Evolutionary conservation across 208 protist species (phyloP).

Genomic region (Crithidia sp.): DNA sequence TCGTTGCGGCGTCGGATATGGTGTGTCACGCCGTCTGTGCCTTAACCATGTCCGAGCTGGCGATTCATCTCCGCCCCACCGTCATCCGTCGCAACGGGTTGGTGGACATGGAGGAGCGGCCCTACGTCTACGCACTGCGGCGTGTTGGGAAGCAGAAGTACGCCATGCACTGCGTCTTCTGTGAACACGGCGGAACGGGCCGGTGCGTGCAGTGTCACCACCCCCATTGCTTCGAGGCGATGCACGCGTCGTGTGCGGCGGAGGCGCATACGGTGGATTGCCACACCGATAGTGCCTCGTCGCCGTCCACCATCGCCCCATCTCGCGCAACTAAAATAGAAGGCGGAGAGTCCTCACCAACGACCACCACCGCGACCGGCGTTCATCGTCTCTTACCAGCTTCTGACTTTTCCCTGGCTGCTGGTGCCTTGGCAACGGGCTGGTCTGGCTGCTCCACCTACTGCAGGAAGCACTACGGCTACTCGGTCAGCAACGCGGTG

Average conservation of each 20-base stretch:
- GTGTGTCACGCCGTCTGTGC: constrained; percentile 73
- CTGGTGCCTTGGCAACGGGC: neutral
- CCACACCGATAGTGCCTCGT: constrained; percentile 20
- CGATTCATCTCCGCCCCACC: constrained; percentile 36
- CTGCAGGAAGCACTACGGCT: constrained; percentile 68
- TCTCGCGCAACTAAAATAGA: too few species aligned
- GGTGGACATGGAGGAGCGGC: constrained; percentile 42
- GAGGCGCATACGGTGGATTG: constrained; percentile 64
- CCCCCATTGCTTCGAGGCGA: constrained; percentile 65
- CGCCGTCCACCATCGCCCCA: neutral
- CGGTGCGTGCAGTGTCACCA: constrained; percentile 57
- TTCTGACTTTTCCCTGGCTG: neutral
- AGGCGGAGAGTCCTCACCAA: too few species aligned
- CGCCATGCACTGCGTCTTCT: constrained; percentile 60
- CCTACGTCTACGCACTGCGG: constrained; percentile 38
- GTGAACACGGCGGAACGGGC: constrained; percentile 45
- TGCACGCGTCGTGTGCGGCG: constrained; percentile 78
- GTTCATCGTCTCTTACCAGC: too few species aligned
- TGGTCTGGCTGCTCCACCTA: constrained; percentile 70
- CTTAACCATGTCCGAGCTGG: constrained; percentile 59
- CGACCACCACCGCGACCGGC: too few species aligned
- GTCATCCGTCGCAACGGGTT: constrained; percentile 32
- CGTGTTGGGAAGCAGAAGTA: constrained; percentile 43
- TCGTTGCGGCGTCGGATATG: constrained; percentile 20
- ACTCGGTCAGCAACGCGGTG: constrained; percentile 32